These are phyloP conservation scores for Anthostomella pinea DNA, from an alignment of 2,329 filamentous ascomycete species.

Conservation along the genomic window DNA sequence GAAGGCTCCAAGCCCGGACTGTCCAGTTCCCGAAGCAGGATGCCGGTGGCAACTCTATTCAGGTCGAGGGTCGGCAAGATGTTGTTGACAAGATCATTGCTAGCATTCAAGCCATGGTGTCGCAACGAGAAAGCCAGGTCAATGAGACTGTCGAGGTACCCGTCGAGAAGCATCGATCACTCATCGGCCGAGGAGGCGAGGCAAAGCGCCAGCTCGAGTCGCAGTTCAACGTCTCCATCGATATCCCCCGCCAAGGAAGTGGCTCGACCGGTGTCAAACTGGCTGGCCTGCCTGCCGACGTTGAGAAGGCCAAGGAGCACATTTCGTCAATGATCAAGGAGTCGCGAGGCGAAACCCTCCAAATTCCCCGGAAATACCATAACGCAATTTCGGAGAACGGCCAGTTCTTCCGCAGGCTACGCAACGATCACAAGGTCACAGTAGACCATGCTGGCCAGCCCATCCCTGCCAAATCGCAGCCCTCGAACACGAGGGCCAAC, in stretches of 20 bases:
- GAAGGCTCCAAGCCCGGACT: constrained; percentile 78
- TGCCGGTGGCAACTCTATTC: constrained; percentile 77
- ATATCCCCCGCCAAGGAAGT: constrained; percentile 87
- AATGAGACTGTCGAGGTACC: constrained; percentile 78
- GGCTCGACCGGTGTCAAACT: constrained; percentile 84
- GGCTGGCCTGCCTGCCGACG: constrained; percentile 71
- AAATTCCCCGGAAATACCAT: constrained; percentile 79
- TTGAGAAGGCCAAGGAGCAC: constrained; percentile 83
- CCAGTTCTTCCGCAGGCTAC: constrained; percentile 87
- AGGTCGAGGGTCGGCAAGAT: constrained; percentile 77
- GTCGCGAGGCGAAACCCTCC: constrained; percentile 82
- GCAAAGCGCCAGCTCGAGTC: constrained; percentile 80
- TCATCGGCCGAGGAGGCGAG: constrained; percentile 92
- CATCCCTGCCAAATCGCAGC: constrained; percentile 65
- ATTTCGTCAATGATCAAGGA: constrained; percentile 77
- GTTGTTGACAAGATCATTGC: constrained; percentile 87
- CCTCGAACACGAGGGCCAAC: constrained; percentile 53
- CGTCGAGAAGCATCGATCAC: constrained; percentile 80
- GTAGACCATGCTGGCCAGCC: constrained; percentile 86
- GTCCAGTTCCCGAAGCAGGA: constrained; percentile 94
- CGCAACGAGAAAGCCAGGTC: constrained; percentile 80
- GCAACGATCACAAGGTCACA: constrained; percentile 81
- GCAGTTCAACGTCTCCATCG: constrained; percentile 81
- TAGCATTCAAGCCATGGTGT: constrained; percentile 76
- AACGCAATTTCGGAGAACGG: constrained; percentile 84